These are phyloP conservation scores for Candida mesenterica DNA, from an alignment of 1,139 yeast species.

Conservation along the genomic window DNA sequence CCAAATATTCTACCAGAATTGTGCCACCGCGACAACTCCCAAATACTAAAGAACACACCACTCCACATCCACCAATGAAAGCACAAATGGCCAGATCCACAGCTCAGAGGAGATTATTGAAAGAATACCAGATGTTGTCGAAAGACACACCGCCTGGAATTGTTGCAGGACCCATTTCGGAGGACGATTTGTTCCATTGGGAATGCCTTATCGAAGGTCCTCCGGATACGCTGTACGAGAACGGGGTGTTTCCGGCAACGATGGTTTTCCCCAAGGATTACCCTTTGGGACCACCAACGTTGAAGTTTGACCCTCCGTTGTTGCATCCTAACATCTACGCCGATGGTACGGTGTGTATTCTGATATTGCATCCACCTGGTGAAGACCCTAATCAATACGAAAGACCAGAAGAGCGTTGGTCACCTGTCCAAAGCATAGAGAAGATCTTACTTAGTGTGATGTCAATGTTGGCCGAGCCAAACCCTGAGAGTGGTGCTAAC, in stretches of 20 bases:
- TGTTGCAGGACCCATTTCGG: constrained; percentile 85
- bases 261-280: constrained; percentile 86
- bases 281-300: constrained; percentile 86
- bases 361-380: constrained; percentile 93
- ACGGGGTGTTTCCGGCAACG: constrained; percentile 86
- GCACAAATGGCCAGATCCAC: constrained; percentile 49
- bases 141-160: constrained; percentile 94
- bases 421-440: constrained; percentile 95
- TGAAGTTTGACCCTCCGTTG: constrained; percentile 80
- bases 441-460: constrained; percentile 88
- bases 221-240: constrained; percentile 87
- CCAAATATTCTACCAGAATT: no score
- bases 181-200: constrained; percentile 83
- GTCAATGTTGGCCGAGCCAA: constrained; percentile 97
- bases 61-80: no score
- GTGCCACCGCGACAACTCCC: no score
- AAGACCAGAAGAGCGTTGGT: constrained; percentile 94
- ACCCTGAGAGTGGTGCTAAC: constrained; percentile 94
- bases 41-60: no score
- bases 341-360: constrained; percentile 94
- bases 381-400: constrained; percentile 97
- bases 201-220: constrained; percentile 93
- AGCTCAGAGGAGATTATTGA: constrained; percentile 81
- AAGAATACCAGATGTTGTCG: constrained; percentile 83
- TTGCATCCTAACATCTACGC: constrained; percentile 91